phyloP scores from a whole-genome alignment of 352 stramenopile species.

The Globisporangium takayamanum region DNA sequence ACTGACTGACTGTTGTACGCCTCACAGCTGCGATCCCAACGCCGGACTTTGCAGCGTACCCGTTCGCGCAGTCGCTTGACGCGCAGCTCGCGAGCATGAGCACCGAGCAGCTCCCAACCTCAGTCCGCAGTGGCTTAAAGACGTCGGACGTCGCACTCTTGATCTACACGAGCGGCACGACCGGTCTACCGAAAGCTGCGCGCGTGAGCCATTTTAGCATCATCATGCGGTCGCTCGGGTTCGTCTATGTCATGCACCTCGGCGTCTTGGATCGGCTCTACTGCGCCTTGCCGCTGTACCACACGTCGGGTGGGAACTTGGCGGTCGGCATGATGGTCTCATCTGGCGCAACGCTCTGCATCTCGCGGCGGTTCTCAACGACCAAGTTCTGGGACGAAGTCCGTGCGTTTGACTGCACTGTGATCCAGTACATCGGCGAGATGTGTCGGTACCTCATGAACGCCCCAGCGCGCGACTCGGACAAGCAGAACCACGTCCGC shows the following conservation, averaged over 20 bases:
- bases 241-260: constrained; percentile 45
- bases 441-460: constrained; percentile 86
- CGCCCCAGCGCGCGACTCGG: constrained; percentile 32
- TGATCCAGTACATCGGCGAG: constrained; percentile 90
- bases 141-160: constrained; percentile 60
- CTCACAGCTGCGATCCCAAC: constrained; percentile 16
- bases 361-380: constrained; percentile 71
- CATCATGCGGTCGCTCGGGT: constrained; percentile 46
- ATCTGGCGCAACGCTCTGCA: constrained; percentile 63
- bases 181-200: constrained; percentile 70
- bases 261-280: constrained; percentile 65
- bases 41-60: constrained; percentile 10
- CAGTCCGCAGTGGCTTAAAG: constrained; percentile 27
- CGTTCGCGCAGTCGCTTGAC: constrained; percentile 44
- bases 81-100: constrained; percentile 23
- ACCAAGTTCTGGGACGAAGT: constrained; percentile 77
- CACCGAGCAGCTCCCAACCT: constrained; percentile 17
- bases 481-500: constrained; percentile 64
- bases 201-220: constrained; percentile 73
- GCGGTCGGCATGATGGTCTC: constrained; percentile 78
- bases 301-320: constrained; percentile 77
- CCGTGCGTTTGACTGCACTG: constrained; percentile 50
- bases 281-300: constrained; percentile 77
- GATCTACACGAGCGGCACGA: constrained; percentile 88
- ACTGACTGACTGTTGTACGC: constrained; percentile 5